Percentiles rank a stretch among this genome's conserved stretches.
phyloP scores from a whole-genome alignment of 495 filamentous ascomycete genomes.

The Trichodelitschia bisporula region DNA sequence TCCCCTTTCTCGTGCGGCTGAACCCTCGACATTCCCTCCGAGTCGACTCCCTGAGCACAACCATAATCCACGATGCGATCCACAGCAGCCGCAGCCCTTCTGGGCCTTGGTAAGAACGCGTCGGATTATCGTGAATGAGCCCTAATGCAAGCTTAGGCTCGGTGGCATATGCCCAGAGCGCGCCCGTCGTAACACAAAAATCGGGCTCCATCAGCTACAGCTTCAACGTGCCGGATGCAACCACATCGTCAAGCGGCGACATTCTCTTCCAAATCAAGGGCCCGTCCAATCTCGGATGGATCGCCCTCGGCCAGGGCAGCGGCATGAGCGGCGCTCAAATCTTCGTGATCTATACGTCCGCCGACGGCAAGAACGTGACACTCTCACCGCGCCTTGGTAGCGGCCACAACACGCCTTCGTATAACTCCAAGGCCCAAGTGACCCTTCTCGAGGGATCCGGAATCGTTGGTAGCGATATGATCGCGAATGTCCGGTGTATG shows the following conservation, averaged over 20 bases:
- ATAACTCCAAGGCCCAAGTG: constrained; percentile 10
- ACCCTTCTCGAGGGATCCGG: constrained; percentile 16
- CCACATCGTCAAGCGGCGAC: constrained; percentile 15
- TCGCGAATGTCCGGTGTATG: constrained; percentile 18
- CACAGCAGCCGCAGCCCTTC: no score
- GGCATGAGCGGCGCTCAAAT: constrained; percentile 15
- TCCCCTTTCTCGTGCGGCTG: no score
- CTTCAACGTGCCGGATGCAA: constrained; percentile 14
- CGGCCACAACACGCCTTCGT: constrained; percentile 9
- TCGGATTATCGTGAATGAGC: no score
- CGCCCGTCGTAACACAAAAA: not conserved
- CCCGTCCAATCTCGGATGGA: constrained; percentile 14
- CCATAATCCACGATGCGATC: no score
- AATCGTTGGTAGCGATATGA: constrained; percentile 15
- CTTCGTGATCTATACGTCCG: constrained; percentile 16
- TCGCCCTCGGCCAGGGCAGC: constrained; percentile 16
- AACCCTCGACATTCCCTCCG: no score
- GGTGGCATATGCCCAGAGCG: not conserved
- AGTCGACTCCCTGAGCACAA: no score
- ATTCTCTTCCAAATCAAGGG: constrained; percentile 17
- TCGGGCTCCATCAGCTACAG: constrained; percentile 11
- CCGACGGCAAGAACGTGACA: constrained; percentile 15
- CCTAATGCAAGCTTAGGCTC: no score
- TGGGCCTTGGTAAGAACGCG: no score
- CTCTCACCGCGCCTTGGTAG: constrained; percentile 13